These are phyloP conservation scores for Moniliophthora roreri DNA, from an alignment of 1,284 basidiomycete genomes.

Conservation along the genomic window DNA sequence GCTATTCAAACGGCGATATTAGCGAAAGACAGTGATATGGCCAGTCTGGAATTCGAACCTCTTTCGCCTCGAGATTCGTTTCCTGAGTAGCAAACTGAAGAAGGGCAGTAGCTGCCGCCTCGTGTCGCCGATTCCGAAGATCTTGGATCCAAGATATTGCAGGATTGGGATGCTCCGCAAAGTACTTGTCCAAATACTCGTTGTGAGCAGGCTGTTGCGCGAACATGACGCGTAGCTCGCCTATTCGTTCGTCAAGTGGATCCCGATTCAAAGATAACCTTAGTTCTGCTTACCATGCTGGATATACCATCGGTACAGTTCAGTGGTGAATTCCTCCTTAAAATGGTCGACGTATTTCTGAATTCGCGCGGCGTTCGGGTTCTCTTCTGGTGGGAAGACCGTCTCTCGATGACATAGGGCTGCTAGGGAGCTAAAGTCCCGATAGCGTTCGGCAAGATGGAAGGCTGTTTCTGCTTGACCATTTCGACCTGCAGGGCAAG, in stretches of 20 bases:
- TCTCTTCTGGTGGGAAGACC: constrained; percentile 62
- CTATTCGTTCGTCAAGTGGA: constrained; percentile 34
- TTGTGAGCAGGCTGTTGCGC: constrained; percentile 66
- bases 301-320: constrained; percentile 87
- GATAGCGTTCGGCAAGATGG: constrained; percentile 80
- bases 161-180: constrained; percentile 61
- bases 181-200: constrained; percentile 74
- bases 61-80: constrained; percentile 63
- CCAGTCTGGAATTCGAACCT: constrained; percentile 49
- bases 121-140: constrained; percentile 69
- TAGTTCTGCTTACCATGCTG: constrained; percentile 55
- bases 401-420: constrained; percentile 74
- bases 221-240: constrained; percentile 75
- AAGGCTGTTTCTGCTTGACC: constrained; percentile 75
- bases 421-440: constrained; percentile 82
- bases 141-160: constrained; percentile 91
- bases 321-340: constrained; percentile 82
- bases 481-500: constrained; percentile 49
- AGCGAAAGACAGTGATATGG: background rate
- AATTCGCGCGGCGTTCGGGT: constrained; percentile 59
- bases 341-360: constrained; percentile 80
- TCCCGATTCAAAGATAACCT: background rate
- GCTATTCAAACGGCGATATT: constrained; percentile 15
- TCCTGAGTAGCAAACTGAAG: constrained; percentile 60
- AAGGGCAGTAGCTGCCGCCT: constrained; percentile 65